Base-by-base conservation (phyloP, 2,329 filamentous ascomycete genomes). In the Calonectria pauciramosa region DNA sequence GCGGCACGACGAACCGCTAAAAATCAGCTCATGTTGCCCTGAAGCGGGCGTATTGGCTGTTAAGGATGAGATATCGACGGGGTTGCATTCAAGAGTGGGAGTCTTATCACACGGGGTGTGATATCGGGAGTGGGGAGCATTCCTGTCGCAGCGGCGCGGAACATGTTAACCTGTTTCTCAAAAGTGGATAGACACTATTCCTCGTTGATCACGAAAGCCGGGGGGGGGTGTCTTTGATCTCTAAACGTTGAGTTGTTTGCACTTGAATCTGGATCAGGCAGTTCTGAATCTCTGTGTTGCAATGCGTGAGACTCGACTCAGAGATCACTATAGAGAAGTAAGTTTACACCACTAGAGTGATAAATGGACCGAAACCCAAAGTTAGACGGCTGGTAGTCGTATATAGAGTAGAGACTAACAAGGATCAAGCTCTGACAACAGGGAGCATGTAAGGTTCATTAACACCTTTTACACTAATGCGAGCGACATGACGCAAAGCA, bases 51-150 rank as follows among this genome's bases (percentile, higher is more conserved):
- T 38, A 66, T 28, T n/a, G 18, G n/a, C 26, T 65, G 59, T 47
- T 44, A 20, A 49, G 20, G n/a, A 20, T 6, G 13, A 56, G 59
- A 65, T 65, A 68, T 65, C 47, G 38, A 32, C 18, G 52, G 16
- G 47, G 41, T 36, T 28, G 36, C 34, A 26, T 41, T 68, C 65
- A 65, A 72, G 71, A 72, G 71, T 72, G 71, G 71, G 65, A 9
- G 56, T 47, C 52, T 65, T 72, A 73, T 66, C 59, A 69, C 28
- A 11, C 20, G 16, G 11, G 60, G 41, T 36, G n/a, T 49, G 63
- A 72, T 69, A 70, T 65, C 71, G 30, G 41, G 71, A 73, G 71
- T 73, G 71, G 71, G 71, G 66, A 63, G 47, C 59, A 16, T 56
- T 64, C 36, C 26, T 49, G 28, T 10, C 23, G 26, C 26, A 60